Conservation (phyloP, 2,329 filamentous ascomycete genomes). For the Alternaria ventricosa region DNA sequence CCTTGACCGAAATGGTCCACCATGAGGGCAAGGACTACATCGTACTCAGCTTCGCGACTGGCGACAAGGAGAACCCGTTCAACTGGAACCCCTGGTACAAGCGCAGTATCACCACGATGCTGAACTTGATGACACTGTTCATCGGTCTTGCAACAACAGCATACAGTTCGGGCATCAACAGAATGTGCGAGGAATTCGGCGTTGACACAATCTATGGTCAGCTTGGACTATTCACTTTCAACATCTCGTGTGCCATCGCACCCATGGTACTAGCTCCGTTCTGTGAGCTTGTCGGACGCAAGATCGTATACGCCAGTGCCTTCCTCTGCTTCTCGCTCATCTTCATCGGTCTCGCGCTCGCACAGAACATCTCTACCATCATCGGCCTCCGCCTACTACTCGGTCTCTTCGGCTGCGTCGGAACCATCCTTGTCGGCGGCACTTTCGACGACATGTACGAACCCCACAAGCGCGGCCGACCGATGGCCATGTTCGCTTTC, state of each 20-base stretch:
- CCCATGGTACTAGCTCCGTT: constrained; percentile 36
- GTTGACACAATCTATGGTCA: constrained; percentile 31
- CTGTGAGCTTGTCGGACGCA: constrained; percentile 35
- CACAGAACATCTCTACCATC: constrained; percentile 30
- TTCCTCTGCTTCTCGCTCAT: constrained; percentile 36
- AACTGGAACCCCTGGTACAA: constrained; percentile 41
- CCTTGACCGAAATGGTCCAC: constrained; percentile 33
- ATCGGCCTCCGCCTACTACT: constrained; percentile 36
- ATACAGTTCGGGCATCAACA: constrained; percentile 35
- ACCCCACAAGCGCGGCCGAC: constrained; percentile 32
- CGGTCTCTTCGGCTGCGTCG: constrained; percentile 37
- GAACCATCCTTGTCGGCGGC: constrained; percentile 35
- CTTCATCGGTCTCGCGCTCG: constrained; percentile 36
- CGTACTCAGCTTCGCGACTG: constrained; percentile 33
- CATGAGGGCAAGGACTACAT: constrained; percentile 36
- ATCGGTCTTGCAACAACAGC: constrained; percentile 37
- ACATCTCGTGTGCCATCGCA: constrained; percentile 34
- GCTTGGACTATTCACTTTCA: constrained; percentile 36
- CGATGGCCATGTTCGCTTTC: constrained; percentile 40
- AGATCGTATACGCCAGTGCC: constrained; percentile 31
- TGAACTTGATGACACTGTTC: constrained; percentile 37
- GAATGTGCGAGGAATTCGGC: constrained; percentile 35
- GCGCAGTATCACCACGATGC: constrained; percentile 35
- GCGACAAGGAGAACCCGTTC: constrained; percentile 35
- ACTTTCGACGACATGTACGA: constrained; percentile 41